Evolutionary conservation across 2,329 filamentous ascomycete genomes (phyloP).

Genomic region (Talaromyces sp.): DNA sequence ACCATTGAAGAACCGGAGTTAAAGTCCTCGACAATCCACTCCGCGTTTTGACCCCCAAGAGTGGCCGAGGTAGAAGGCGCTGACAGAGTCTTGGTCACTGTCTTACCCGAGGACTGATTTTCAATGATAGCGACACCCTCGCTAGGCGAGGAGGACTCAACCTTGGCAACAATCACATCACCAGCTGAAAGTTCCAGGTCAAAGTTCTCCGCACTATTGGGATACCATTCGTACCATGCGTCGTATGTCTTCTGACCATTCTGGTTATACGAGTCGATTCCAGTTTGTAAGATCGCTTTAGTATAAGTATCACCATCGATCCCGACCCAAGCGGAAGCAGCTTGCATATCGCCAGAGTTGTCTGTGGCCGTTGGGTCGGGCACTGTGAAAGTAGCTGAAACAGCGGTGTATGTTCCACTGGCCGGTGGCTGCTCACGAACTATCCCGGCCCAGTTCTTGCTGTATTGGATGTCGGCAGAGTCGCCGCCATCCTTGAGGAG

Average conservation of each 20-base stretch:
- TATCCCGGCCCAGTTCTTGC: slow-evolving; percentile 63
- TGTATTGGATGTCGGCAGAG: slow-evolving; percentile 52
- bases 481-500: slow-evolving; percentile 16
- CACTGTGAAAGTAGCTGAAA: slow-evolving; percentile 53
- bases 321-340: slow-evolving; percentile 61
- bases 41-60: slow-evolving; percentile 60
- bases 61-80: slow-evolving; percentile 42
- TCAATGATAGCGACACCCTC: slow-evolving; percentile 52
- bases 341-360: slow-evolving; percentile 44
- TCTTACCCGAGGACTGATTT: slow-evolving; percentile 57
- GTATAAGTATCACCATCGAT: slow-evolving; percentile 63
- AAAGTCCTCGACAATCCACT: slow-evolving; percentile 67
- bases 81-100: slow-evolving; percentile 55
- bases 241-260: slow-evolving; percentile 49
- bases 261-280: slow-evolving; percentile 58
- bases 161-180: slow-evolving; percentile 47
- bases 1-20: slow-evolving; percentile 44
- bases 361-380: slow-evolving; percentile 52
- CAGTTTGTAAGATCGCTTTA: slow-evolving; percentile 60
- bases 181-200: slow-evolving; percentile 51
- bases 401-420: slow-evolving; percentile 52
- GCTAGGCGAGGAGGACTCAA: slow-evolving; percentile 43
- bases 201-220: slow-evolving; percentile 60
- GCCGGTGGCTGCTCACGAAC: slow-evolving; percentile 50
- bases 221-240: slow-evolving; percentile 66